Evolutionary conservation across 257 asterid genomes (phyloP).

Genomic region (Thymus mandschuricus): DNA sequence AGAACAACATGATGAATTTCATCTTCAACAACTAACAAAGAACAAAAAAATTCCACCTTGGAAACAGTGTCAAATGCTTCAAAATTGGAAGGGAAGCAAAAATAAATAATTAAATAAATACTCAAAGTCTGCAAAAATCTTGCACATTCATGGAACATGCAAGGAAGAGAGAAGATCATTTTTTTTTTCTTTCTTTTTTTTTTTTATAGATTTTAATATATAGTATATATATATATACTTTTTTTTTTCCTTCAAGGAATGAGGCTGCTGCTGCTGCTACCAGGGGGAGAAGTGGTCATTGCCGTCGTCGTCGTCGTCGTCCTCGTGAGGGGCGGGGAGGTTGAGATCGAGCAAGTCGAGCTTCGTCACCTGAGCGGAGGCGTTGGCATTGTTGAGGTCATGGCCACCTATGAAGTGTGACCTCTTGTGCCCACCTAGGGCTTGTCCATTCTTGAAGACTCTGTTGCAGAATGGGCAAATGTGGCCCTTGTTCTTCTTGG

Average conservation of each 20-base stretch:
- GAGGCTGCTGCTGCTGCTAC: constrained; percentile 28
- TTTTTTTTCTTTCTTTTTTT: background rate
- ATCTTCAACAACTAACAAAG: background rate
- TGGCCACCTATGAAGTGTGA: constrained; percentile 73
- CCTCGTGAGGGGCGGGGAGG: constrained; percentile 81
- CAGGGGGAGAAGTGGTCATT: constrained; percentile 41
- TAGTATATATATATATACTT: constrained; percentile 18
- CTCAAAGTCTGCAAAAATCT: constrained; percentile 34
- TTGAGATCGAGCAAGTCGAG: constrained; percentile 77
- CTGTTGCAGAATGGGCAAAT: constrained; percentile 83
- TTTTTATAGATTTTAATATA: background rate
- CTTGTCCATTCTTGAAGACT: constrained; percentile 92
- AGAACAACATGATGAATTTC: too few relatives aligned
- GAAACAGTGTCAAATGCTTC: constrained; percentile 26
- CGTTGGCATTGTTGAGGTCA: constrained; percentile 23
- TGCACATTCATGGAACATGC: constrained; percentile 36
- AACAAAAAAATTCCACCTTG: constrained; percentile 23
- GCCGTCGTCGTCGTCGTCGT: constrained; percentile 51
- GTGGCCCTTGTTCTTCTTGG: constrained; percentile 68
- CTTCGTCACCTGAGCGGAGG: constrained; percentile 43
- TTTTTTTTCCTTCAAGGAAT: too few relatives aligned
- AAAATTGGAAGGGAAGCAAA: constrained; percentile 13
- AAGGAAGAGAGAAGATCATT: background rate
- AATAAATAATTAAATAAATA: background rate
- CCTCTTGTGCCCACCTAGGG: constrained; percentile 97